Evolutionary conservation across 345 rosid species (phyloP).

Genomic region (Sisymbrium irio): DNA sequence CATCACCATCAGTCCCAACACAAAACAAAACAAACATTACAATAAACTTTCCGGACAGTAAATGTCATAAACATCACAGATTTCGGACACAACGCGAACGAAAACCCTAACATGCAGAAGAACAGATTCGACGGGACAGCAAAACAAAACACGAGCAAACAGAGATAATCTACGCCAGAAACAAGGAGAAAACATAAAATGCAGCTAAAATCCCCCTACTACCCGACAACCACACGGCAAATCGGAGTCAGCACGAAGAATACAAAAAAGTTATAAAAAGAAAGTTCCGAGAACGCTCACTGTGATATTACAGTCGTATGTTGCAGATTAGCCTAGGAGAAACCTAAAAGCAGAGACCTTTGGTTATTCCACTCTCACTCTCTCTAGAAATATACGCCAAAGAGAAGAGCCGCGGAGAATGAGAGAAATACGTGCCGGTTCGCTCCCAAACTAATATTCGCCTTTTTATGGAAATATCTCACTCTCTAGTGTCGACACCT

Average conservation of each 20-base stretch:
- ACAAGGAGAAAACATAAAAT: not conserved
- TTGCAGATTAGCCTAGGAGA: not conserved
- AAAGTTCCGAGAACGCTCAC: not conserved
- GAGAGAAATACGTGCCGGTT: slow-evolving; percentile 8
- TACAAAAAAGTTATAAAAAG: not conserved
- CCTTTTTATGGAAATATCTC: not conserved
- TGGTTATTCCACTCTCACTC: not conserved
- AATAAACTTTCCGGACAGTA: too few relatives aligned
- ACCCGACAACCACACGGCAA: not conserved
- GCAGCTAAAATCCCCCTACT: slow-evolving; percentile 9
- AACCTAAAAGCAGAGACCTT: not conserved
- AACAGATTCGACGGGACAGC: slow-evolving; percentile 4
- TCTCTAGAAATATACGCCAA: slow-evolving; percentile 21
- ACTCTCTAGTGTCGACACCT: not conserved
- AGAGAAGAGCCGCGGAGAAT: not conserved
- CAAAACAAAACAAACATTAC: not conserved
- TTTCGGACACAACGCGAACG: not conserved
- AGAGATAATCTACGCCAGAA: not conserved
- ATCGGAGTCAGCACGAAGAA: slow-evolving; percentile 3
- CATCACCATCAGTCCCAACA: not conserved
- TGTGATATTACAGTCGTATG: not conserved
- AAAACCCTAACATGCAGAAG: slow-evolving; percentile 35
- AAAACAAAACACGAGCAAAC: not conserved
- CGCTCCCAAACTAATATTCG: not conserved
- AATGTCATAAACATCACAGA: not conserved